These are phyloP conservation scores for Microsporum audouinii DNA, from an alignment of 2,329 filamentous ascomycete genomes.

Conservation along the genomic window DNA sequence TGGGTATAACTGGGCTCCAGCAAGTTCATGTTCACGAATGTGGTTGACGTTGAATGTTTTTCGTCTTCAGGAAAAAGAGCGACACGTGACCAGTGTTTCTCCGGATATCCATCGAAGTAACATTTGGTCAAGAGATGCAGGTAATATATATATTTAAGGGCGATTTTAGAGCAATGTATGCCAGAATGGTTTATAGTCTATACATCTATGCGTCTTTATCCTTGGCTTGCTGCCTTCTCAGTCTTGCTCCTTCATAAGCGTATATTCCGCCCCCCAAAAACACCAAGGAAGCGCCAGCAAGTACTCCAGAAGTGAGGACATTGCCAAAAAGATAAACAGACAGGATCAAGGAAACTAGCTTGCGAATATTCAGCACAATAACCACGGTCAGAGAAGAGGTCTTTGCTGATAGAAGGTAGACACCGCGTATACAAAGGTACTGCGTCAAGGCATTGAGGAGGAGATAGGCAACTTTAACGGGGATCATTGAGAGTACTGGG, in stretches of 20 bases:
- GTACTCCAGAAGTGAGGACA: conserved; percentile 59
- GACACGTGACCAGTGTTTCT: no score
- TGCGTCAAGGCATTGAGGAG: conserved; percentile 62
- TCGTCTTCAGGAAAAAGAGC: no score
- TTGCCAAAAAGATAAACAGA: conserved; percentile 96
- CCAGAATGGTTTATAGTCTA: background rate
- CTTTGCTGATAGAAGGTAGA: conserved; percentile 82
- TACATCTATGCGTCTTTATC: conserved; percentile 3
- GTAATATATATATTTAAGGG: background rate
- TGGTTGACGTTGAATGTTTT: no score
- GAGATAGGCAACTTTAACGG: conserved; percentile 30
- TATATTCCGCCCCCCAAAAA: conserved; percentile 88
- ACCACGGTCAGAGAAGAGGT: conserved; percentile 90
- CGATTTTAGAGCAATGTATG: background rate
- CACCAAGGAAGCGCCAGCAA: conserved; percentile 71
- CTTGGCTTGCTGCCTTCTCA: conserved; percentile 17
- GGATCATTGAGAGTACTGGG: conserved; percentile 20
- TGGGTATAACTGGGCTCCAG: no score
- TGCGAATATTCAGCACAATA: conserved; percentile 89
- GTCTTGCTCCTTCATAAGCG: conserved; percentile 53
- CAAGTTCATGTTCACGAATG: no score
- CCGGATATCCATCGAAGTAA: no score
- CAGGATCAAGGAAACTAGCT: conserved; percentile 77
- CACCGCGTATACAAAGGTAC: conserved; percentile 87
- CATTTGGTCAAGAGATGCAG: background rate